Evolutionary conservation across 2,329 filamentous ascomycete genomes (phyloP), one percentile per base, ranked within the genome.

Genomic region (Monosporascus sp.): DNA sequence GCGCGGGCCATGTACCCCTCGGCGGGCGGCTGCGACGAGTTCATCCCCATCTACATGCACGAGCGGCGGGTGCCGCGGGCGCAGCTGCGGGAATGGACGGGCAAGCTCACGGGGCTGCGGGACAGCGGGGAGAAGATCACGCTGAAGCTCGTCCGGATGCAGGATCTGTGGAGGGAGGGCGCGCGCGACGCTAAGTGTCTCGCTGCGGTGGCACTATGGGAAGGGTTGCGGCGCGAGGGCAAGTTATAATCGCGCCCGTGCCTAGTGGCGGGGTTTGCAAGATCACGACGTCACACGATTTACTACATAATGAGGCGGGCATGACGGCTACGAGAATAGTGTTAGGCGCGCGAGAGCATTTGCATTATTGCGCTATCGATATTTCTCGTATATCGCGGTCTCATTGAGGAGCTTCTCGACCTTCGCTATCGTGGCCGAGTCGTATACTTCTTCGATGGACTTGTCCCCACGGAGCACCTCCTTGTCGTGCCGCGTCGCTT

Each of bases 401-500:
- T 95, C 89, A 51, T 74, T 75, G 65, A 86, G 77, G 60, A 86
- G 82, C 58, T 75, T 74, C 65, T 87, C 82, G 2, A 97, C 88
- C 54, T 78, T 76, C 52, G 81, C 77, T 49, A 96, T 73, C 0
- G 87, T 84, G 31, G 82, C 81, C 17, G 71, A 65, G 62, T 87
- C 84, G 66, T 97, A 99, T 25, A 97, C 57, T 1, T 93, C 86
- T 59, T 89, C 86, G 0, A 83, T 75, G 8, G 67, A 71, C 72
- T 86, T 88, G 1, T 78, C 80, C 0, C 82, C 88, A 62, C 82
- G 86, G 45, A 97, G 74, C 1, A 97, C 79, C 65, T 90, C 77
- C 68, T 85, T 88, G 67, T 95, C 89, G 70, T 99, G 94, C 54
- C 81, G 78, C 17, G 78, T 55, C 39, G 57, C 58, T 50, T 69